These are phyloP conservation scores for Arthrobotrys pseudoclavata DNA, from an alignment of 2,329 filamentous ascomycete genomes.

Conservation along the genomic window DNA sequence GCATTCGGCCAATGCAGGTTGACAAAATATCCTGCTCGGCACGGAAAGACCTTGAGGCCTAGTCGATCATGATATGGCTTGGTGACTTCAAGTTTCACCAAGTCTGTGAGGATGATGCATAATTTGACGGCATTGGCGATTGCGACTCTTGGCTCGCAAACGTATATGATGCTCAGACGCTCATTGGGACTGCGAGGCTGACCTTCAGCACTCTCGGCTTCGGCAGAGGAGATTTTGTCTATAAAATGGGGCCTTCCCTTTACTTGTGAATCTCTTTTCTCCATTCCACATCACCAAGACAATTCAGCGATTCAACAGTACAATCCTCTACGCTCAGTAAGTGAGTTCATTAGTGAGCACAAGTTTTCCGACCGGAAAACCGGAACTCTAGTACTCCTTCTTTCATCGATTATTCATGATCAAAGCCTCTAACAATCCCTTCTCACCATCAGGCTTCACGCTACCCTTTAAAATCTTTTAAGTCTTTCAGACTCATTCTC, in stretches of 20 bases:
- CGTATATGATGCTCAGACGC: not conserved
- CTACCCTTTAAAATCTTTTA: not conserved
- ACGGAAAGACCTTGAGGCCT: not conserved
- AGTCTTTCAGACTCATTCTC: not conserved
- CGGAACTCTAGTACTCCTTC: not conserved
- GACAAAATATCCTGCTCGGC: not conserved
- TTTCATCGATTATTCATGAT: not conserved
- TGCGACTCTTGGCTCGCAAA: not conserved
- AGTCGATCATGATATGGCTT: not conserved
- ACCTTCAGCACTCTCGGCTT: not conserved
- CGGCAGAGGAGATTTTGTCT: not conserved
- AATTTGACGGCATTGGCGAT: not conserved
- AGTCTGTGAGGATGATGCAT: not conserved
- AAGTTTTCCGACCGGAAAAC: not conserved
- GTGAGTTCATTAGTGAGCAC: not conserved
- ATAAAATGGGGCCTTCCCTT: conserved; percentile 6
- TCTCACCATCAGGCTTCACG: not conserved
- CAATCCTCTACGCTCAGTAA: not conserved
- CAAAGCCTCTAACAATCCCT: not conserved
- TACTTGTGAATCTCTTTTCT: not conserved
- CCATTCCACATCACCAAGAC: not conserved
- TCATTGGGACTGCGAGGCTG: not conserved
- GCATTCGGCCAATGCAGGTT: conserved; percentile 15
- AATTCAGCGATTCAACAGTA: not conserved
- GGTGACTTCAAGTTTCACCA: not conserved